phyloP scores from a whole-genome alignment of 1,284 basidiomycete species.

The Melampsora larici-populina region DNA sequence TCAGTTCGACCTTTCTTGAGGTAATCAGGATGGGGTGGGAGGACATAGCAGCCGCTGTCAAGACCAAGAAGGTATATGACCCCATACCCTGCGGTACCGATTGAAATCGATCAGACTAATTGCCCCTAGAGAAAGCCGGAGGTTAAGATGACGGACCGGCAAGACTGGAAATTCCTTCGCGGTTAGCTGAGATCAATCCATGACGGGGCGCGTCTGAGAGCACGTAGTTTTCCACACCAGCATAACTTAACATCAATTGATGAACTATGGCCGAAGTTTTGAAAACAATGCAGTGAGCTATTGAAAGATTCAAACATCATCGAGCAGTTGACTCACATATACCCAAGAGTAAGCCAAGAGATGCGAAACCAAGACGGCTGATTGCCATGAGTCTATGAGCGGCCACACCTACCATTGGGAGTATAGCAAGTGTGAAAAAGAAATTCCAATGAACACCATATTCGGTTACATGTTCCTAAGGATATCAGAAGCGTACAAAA shows the following conservation, averaged over 20 bases:
- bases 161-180: conserved; percentile 82
- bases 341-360: conserved; percentile 66
- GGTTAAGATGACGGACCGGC: conserved; percentile 58
- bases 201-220: conserved; percentile 62
- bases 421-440: conserved; percentile 82
- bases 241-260: conserved; percentile 63
- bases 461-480: conserved; percentile 88
- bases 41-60: conserved; percentile 72
- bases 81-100: conserved; percentile 70
- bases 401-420: conserved; percentile 72
- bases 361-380: conserved; percentile 61
- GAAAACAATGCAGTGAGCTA: too few relatives aligned
- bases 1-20: conserved; percentile 52
- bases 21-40: conserved; percentile 72
- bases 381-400: conserved; percentile 64
- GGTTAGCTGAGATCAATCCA: conserved; percentile 73
- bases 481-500: background rate
- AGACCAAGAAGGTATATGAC: conserved; percentile 83
- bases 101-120: background rate
- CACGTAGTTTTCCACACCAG: conserved; percentile 65
- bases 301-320: background rate
- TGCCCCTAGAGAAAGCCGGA: conserved; percentile 13
- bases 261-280: conserved; percentile 63
- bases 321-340: conserved; percentile 58
- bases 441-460: conserved; percentile 99